Evolutionary conservation across 495 filamentous ascomycete genomes (phyloP), one percentile per base, ranked within the genome.

Genomic region (Amniculicola lignicola): DNA sequence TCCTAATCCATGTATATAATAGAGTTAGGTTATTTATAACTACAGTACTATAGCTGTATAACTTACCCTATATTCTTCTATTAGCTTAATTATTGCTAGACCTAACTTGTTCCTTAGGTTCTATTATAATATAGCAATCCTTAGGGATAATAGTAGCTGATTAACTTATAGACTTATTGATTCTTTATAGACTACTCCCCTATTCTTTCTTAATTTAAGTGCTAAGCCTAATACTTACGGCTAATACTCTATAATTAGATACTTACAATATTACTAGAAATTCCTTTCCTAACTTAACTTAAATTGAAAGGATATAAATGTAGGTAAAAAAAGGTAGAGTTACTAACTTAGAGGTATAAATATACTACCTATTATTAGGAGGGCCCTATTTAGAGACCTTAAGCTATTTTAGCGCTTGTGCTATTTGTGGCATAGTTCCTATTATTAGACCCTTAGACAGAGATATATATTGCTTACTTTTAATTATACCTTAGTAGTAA

Each of bases 361-460:
- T 43, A 43, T 5, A 21, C 40, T 43, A 24, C 16, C 40, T 43
- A 43, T 43, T 43, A 43, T 43, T 43, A 43, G 16, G 21, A 21
- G 16, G 21, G 40, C 24, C 21, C 36, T 51, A 12, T 49, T 49
- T 49, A 49, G 31, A 22, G 45, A 36, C 15, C 41, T 44, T 22
- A n/a, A 49, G 45, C 31, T 49, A 49, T 22, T 49, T 49, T 37
- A 49, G 45, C 28, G 3, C 16, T 37, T 36, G 18, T 49, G 18
- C 45, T 49, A 49, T 49, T 49, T 37, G 40, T 51, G 40, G 22
- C 21, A 51, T 51, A 51, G 47, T 51, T 51, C 36, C 47, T 15
- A 23, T 51, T 51, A 51, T 51, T 39, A 39, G 47, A 39, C 47
- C 22, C 36, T 51, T 39, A 23, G 33, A 51, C 12, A 3, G n/a